Conservation (phyloP, 768 basidiomycete species). For the Serendipita sp. region DNA sequence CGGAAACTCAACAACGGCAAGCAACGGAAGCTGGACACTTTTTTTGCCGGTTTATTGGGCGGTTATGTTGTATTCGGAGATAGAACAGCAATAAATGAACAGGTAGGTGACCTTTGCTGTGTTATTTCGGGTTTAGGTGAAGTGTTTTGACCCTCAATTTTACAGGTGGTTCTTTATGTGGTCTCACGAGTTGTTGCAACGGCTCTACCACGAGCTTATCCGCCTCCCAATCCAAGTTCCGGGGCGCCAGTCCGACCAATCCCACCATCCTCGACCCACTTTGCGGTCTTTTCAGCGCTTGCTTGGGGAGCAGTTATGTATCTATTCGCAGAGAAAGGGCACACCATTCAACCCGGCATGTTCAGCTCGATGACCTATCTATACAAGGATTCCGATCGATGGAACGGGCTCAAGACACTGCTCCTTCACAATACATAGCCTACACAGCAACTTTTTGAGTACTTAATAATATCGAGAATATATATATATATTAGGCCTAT, state of each 20-base stretch:
- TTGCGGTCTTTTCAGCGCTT: slow-evolving; percentile 72
- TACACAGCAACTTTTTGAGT: too few relatives aligned
- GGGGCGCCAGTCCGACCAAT: slow-evolving; percentile 34
- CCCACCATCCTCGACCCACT: slow-evolving; percentile 72
- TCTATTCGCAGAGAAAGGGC: slow-evolving; percentile 71
- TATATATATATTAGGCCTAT: too few relatives aligned
- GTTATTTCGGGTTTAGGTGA: neutral
- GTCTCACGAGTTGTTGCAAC: slow-evolving; percentile 83
- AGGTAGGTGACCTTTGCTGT: slow-evolving; percentile 34
- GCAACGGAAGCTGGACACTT: slow-evolving; percentile 64
- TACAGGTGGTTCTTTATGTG: slow-evolving; percentile 93
- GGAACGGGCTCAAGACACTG: slow-evolving; percentile 67
- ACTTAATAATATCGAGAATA: too few relatives aligned
- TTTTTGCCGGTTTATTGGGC: slow-evolving; percentile 82
- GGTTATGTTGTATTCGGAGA: slow-evolving; percentile 83
- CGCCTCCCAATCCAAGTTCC: slow-evolving; percentile 13
- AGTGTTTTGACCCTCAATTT: neutral
- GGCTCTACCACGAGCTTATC: slow-evolving; percentile 63
- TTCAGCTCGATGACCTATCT: slow-evolving; percentile 92
- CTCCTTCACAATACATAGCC: slow-evolving; percentile 75
- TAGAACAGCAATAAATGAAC: slow-evolving; percentile 77
- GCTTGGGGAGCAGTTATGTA: slow-evolving; percentile 97
- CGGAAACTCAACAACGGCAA: slow-evolving; percentile 68
- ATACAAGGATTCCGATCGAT: slow-evolving; percentile 81
- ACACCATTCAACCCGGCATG: slow-evolving; percentile 94